Evolutionary conservation across 768 basidiomycete species (phyloP).

Genomic region (Pleurotus cornucopiae): DNA sequence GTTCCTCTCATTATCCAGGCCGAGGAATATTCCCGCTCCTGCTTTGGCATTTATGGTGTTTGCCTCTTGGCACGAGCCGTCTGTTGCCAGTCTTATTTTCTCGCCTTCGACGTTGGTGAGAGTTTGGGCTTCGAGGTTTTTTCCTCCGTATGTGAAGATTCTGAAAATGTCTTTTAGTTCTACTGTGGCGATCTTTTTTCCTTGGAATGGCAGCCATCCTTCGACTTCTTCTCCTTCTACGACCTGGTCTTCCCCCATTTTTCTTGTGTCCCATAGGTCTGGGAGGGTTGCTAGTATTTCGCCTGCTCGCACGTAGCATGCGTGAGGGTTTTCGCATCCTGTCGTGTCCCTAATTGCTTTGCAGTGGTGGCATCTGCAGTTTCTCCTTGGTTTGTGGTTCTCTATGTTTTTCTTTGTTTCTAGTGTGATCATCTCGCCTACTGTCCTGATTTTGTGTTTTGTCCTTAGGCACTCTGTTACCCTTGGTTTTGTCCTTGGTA

Average conservation of each 20-base stretch:
- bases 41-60: background rate
- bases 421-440: background rate
- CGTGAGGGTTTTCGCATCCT: background rate
- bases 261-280: background rate
- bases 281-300: background rate
- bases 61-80: background rate
- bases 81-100: background rate
- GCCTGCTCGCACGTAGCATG: background rate
- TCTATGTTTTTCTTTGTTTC: background rate
- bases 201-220: background rate
- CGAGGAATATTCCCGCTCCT: background rate
- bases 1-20: slow-evolving; percentile 13
- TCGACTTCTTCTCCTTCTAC: no score
- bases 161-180: background rate
- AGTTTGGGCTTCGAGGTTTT: no score
- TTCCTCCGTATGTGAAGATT: background rate
- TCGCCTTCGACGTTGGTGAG: background rate
- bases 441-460: background rate
- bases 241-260: no score
- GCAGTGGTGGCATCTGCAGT: background rate
- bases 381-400: background rate
- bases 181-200: background rate
- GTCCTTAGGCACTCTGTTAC: background rate
- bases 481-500: background rate
- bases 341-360: background rate